Base-by-base conservation (phyloP, 768 basidiomycete genomes). In the Termitomyces sp. region DNA sequence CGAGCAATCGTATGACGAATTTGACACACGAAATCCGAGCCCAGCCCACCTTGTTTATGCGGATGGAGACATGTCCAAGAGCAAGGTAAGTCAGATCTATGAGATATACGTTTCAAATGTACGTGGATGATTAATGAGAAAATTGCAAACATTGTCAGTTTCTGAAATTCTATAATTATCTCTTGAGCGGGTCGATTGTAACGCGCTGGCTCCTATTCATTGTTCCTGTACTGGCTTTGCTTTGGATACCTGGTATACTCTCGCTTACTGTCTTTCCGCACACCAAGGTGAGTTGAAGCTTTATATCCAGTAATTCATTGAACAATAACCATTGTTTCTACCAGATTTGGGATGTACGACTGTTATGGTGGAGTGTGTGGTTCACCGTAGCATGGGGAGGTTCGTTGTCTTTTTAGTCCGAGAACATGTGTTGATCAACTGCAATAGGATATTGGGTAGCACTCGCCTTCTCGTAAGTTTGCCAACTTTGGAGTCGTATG, bases 301-400 rank as follows among this genome's bases (percentile, higher is more conserved):
- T 13, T 11, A 41, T 55, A 44, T 63, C 58, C 45, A 60, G 45
- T 33, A 9, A 33, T 36, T 53, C 46, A 58, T 37, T 36, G 37
- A 41, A 37, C 48, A 22, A 36, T 34, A 54, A 49, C 2, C n/a
- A 20, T 13, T 33, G 31, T 50, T 36, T 30, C 2, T 45, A 20
- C 12, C 58, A 84, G 81, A 72, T 87, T 12, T 88, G 84, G 83
- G 78, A 78, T 34, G 78, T 87, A 11, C 74, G 75, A 57, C 70
- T 89, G 48, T 55, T 89, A 6, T 91, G 84, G 83, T 94, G 91
- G 91, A 89, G 87, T 59, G 85, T 93, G 58, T 96, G 92, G 91
- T 73, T 94, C 31, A 82, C 79, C 41, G 83, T 95, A 34, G 74
- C 83, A 5, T 96, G 93, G 93, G 83, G 72, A 68, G 89, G 88